Evolutionary conservation across 2,329 filamentous ascomycete genomes (phyloP).

Genomic region (Capronia coronata): DNA sequence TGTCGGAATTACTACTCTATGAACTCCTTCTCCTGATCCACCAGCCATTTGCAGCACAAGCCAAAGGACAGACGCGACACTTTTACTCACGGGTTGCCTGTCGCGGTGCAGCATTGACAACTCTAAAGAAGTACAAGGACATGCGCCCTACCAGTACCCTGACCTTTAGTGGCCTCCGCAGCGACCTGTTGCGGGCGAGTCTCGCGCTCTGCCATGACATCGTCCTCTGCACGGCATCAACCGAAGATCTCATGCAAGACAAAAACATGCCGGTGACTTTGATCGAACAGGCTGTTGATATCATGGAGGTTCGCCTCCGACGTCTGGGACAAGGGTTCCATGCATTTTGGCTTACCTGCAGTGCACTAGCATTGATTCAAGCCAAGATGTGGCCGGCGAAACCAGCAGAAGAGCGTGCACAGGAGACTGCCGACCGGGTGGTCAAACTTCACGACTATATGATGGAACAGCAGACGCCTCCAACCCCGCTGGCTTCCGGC

Average conservation of each 20-base stretch:
- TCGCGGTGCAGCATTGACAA: constrained; percentile 21
- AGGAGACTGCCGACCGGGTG: constrained; percentile 29
- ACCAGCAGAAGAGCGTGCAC: constrained; percentile 20
- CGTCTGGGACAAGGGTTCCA: constrained; percentile 34
- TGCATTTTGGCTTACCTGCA: constrained; percentile 34
- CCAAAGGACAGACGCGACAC: constrained; percentile 26
- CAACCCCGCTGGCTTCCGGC: not conserved
- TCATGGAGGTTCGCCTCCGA: constrained; percentile 34
- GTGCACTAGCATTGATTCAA: constrained; percentile 32
- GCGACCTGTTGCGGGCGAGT: constrained; percentile 19
- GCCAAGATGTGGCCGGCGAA: constrained; percentile 28
- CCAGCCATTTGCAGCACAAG: constrained; percentile 29
- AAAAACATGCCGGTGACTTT: constrained; percentile 6
- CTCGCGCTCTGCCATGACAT: constrained; percentile 17
- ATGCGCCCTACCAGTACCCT: constrained; percentile 10
- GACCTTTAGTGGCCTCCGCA: constrained; percentile 14
- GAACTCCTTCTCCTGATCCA: constrained; percentile 32
- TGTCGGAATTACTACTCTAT: constrained; percentile 31
- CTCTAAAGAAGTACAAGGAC: constrained; percentile 17
- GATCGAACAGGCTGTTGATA: constrained; percentile 29
- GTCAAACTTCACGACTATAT: constrained; percentile 11
- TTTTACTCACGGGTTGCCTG: constrained; percentile 29
- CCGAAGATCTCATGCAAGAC: constrained; percentile 13
- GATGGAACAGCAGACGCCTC: constrained; percentile 14
- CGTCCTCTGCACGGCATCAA: constrained; percentile 1